These are phyloP conservation scores for Fusarium xyrophilum DNA, from an alignment of 2,329 filamentous ascomycete genomes.

Conservation along the genomic window DNA sequence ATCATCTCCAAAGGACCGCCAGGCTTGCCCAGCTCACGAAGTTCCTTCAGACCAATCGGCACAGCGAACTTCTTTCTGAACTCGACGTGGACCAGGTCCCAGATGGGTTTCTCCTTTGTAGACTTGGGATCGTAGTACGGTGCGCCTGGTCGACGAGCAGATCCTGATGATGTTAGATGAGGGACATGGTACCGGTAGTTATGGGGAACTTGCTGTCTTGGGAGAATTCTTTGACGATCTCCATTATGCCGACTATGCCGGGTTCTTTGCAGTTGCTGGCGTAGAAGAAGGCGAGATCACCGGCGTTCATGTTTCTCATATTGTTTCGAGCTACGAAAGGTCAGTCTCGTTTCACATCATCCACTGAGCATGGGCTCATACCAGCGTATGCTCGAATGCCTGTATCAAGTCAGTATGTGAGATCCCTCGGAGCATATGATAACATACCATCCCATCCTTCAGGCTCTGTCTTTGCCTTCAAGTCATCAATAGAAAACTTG, in stretches of 20 bases:
- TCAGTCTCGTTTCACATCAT: not conserved
- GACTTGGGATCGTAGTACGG: constrained; percentile 87
- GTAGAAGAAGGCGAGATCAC: constrained; percentile 95
- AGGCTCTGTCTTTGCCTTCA: constrained; percentile 73
- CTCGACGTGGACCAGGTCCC: constrained; percentile 88
- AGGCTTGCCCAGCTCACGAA: constrained; percentile 68
- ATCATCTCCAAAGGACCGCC: constrained; percentile 71
- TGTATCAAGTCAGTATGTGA: constrained; percentile 31
- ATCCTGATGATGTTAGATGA: constrained; percentile 35
- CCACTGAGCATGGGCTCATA: constrained; percentile 6
- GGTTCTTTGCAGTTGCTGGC: constrained; percentile 92
- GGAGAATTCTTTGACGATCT: constrained; percentile 83
- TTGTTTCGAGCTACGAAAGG: constrained; percentile 74
- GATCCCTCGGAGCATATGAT: fast-evolving
- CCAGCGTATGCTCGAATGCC: constrained; percentile 60
- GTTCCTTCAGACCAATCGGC: constrained; percentile 72
- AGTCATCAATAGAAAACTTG: constrained; percentile 91
- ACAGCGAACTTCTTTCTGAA: constrained; percentile 83
- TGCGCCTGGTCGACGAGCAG: constrained; percentile 44
- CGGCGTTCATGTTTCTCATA: constrained; percentile 87
- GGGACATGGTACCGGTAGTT: too few relatives aligned
- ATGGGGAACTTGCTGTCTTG: constrained; percentile 68
- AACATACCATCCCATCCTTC: constrained; percentile 88
- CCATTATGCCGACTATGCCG: constrained; percentile 86
- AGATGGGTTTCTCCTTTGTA: constrained; percentile 62